Conservation (phyloP, 1,139 yeast genomes). For the Blastobotrys illinoisensis region DNA sequence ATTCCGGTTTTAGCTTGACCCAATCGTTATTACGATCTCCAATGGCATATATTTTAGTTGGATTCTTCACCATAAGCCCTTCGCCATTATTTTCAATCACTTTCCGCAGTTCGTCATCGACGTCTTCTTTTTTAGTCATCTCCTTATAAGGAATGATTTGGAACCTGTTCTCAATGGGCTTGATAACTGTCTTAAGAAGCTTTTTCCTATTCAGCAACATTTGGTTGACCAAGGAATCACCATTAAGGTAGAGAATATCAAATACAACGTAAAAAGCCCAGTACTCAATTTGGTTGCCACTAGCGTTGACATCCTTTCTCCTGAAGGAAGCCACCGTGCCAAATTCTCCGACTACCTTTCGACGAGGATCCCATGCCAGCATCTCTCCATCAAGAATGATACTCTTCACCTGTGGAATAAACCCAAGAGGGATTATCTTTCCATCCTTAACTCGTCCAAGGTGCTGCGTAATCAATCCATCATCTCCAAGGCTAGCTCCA, state of each 20-base stretch:
- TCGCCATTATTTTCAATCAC: constrained; percentile 62
- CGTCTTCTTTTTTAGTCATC: constrained; percentile 46
- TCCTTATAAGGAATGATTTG: constrained; percentile 49
- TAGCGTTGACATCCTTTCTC: constrained; percentile 9
- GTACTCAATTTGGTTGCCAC: constrained; percentile 27
- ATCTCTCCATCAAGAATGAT: constrained; percentile 85
- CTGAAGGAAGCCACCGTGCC: constrained; percentile 65
- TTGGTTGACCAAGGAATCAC: constrained; percentile 47
- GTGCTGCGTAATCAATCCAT: constrained; percentile 3
- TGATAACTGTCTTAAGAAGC: constrained; percentile 43
- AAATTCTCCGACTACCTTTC: constrained; percentile 63
- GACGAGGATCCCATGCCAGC: constrained; percentile 73
- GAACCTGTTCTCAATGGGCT: constrained; percentile 46
- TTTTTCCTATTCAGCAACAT: constrained; percentile 55
- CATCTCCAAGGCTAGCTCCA: constrained; percentile 51
- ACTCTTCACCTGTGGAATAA: constrained; percentile 34
- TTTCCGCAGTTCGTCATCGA: constrained; percentile 45
- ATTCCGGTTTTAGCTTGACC: constrained; percentile 90
- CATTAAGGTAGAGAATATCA: constrained; percentile 69
- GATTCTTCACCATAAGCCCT: constrained; percentile 74
- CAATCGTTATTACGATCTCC: constrained; percentile 59
- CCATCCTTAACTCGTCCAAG: constrained; percentile 16
- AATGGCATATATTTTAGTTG: constrained; percentile 52
- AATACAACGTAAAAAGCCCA: constrained; percentile 62
- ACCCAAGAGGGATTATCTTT: constrained; percentile 22